Percentiles rank a stretch among this genome's conserved stretches.
Conservation (phyloP, 148 eudicot genomes). For the Camellia lanceoleosa region DNA sequence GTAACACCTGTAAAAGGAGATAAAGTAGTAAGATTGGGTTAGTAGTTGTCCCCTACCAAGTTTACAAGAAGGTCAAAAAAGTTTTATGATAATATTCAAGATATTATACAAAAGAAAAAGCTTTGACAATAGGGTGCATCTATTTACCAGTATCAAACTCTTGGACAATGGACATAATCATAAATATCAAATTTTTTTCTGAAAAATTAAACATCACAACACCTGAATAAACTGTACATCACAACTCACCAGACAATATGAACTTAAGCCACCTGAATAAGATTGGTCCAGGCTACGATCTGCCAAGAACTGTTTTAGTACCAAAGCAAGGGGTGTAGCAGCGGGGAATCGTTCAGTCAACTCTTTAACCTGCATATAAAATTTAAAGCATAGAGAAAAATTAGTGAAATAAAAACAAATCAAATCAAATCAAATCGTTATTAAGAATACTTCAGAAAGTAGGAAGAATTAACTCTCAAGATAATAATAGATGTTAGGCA, state of each 20-base stretch:
- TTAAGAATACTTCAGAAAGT: not conserved
- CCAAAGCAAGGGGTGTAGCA: slow-evolving; percentile 86
- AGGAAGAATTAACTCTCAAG: not conserved
- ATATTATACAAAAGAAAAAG: too few relatives aligned
- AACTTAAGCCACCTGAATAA: slow-evolving; percentile 97
- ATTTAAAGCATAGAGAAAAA: not conserved
- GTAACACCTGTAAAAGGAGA: slow-evolving; percentile 51
- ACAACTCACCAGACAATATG: slow-evolving; percentile 83
- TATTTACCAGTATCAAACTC: too few relatives aligned
- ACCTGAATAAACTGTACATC: not conserved
- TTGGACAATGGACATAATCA: too few relatives aligned
- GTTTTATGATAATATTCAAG: too few relatives aligned
- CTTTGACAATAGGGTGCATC: too few relatives aligned
- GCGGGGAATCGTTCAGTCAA: slow-evolving; percentile 94
- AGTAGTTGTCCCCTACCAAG: not conserved
- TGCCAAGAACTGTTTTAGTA: slow-evolving; percentile 87
- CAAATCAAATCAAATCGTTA: not conserved
- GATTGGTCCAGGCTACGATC: slow-evolving; percentile 96
- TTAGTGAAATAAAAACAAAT: slow-evolving; percentile 9
- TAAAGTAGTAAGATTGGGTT: not conserved
- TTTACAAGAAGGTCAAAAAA: not conserved
- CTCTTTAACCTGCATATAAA: slow-evolving; percentile 68
- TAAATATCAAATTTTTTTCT: too few relatives aligned
- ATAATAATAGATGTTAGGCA: not conserved
- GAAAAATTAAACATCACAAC: not conserved